A percentile compares a stretch with the other conserved stretches of the same genome.
These are phyloP conservation scores for Irpex sp. DNA, from an alignment of 1,284 basidiomycete species.

Conservation along the genomic window DNA sequence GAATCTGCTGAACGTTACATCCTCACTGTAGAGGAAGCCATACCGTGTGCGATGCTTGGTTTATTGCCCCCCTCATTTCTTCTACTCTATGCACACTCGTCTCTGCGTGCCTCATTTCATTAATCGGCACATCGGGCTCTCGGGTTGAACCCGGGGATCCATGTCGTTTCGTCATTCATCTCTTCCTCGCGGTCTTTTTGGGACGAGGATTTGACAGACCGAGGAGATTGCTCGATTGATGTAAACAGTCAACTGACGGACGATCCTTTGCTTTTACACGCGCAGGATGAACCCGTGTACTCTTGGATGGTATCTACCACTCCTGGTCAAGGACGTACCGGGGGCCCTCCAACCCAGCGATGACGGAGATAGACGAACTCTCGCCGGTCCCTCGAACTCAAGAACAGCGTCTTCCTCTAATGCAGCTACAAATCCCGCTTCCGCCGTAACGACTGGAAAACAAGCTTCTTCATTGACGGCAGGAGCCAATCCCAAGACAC, in stretches of 20 bases:
- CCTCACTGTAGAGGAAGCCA: not conserved
- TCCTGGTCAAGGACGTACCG: slow-evolving; percentile 66
- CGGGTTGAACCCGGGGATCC: not conserved
- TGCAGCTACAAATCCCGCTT: not conserved
- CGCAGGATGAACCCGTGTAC: slow-evolving; percentile 91
- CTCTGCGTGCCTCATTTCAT: not conserved
- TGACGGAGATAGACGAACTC: slow-evolving; percentile 13
- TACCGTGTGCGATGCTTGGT: not conserved
- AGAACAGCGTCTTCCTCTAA: not conserved
- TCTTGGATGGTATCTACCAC: slow-evolving; percentile 88
- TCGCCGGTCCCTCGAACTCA: not conserved
- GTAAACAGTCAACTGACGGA: not conserved
- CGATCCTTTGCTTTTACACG: not conserved
- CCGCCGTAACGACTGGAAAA: not conserved
- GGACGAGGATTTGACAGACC: not conserved
- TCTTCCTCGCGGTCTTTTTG: slow-evolving; percentile 5
- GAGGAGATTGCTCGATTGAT: slow-evolving; percentile 5
- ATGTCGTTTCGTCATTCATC: slow-evolving; percentile 4
- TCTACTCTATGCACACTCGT: not conserved
- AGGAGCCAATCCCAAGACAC: not conserved
- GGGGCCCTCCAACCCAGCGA: slow-evolving; percentile 65
- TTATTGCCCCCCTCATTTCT: not conserved
- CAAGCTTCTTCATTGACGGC: not conserved
- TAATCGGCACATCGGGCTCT: slow-evolving; percentile 1
- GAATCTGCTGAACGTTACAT: slow-evolving; percentile 17